Conservation (phyloP, 768 basidiomycete genomes). For the Lanmaoa pseudosensibilis region DNA sequence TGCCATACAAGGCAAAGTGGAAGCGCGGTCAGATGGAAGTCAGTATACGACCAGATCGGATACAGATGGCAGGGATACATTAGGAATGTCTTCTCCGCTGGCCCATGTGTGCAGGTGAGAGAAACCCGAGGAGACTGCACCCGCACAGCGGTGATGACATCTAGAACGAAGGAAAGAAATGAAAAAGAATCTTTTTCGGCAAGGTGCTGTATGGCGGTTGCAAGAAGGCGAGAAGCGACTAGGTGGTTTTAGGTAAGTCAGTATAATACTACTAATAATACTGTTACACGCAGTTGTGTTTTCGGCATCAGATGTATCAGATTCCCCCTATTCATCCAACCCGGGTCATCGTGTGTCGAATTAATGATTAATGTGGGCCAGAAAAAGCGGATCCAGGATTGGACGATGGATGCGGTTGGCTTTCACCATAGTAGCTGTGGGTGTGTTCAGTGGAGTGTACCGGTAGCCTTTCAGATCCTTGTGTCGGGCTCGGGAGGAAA, state of each 20-base stretch:
- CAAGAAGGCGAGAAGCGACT: constrained; percentile 34
- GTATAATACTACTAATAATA: constrained; percentile 37
- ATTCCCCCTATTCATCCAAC: constrained; percentile 20
- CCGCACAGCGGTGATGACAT: constrained; percentile 24
- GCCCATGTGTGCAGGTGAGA: constrained; percentile 19
- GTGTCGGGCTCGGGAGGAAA: constrained; percentile 33
- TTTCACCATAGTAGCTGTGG: constrained; percentile 33
- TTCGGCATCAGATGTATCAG: constrained; percentile 21
- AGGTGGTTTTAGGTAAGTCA: constrained; percentile 33
- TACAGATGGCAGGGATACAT: constrained; percentile 26
- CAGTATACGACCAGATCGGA: constrained; percentile 16
- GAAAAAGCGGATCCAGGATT: constrained; percentile 30
- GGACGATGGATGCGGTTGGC: constrained; percentile 28
- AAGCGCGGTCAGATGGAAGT: constrained; percentile 18
- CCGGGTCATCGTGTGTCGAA: constrained; percentile 2
- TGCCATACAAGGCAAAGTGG: constrained; percentile 15
- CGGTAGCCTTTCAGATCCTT: constrained; percentile 31
- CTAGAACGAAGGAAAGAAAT: constrained; percentile 19
- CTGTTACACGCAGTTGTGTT: constrained; percentile 31
- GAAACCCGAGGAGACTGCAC: constrained; percentile 24
- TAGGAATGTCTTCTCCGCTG: constrained; percentile 22
- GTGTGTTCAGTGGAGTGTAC: constrained; percentile 27
- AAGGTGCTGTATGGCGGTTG: constrained; percentile 18
- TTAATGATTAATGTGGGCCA: constrained; percentile 34
- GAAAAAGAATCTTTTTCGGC: constrained; percentile 21